phyloP scores from a whole-genome alignment of 305 asterid species.

The Fraxinus baroniana region DNA sequence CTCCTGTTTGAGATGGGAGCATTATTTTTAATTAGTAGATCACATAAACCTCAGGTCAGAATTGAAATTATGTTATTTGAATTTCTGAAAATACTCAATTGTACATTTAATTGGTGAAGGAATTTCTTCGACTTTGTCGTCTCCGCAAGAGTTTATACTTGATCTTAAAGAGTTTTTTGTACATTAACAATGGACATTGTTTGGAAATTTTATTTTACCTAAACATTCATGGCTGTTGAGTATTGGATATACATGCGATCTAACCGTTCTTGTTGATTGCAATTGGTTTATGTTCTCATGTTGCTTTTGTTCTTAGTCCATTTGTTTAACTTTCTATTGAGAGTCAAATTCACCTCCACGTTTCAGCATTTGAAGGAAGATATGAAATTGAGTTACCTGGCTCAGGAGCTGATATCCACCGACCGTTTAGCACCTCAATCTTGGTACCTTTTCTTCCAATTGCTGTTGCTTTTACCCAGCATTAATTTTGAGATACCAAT shows the following conservation, averaged over 20 bases:
- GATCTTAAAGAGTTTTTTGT: background rate
- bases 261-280: constrained; percentile 18
- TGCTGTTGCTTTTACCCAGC: constrained; percentile 13
- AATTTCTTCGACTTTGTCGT: background rate
- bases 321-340: constrained; percentile 10
- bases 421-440: constrained; percentile 96
- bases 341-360: constrained; percentile 22
- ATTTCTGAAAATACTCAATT: background rate
- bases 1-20: background rate
- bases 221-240: background rate
- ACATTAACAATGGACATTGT: background rate
- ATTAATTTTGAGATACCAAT: constrained; percentile 1
- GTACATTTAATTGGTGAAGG: constrained; percentile 7
- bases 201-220: background rate
- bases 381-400: constrained; percentile 95
- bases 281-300: constrained; percentile 1
- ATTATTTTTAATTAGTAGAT: background rate
- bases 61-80: background rate
- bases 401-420: constrained; percentile 88
- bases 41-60: background rate
- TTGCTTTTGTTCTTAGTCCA: constrained; percentile 17
- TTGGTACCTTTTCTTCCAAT: constrained; percentile 50
- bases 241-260: background rate
- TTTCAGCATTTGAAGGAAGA: constrained; percentile 92
- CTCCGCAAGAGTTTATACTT: background rate